phyloP scores from a whole-genome alignment of 805 yeast genomes.

The Ogataea henricii region DNA sequence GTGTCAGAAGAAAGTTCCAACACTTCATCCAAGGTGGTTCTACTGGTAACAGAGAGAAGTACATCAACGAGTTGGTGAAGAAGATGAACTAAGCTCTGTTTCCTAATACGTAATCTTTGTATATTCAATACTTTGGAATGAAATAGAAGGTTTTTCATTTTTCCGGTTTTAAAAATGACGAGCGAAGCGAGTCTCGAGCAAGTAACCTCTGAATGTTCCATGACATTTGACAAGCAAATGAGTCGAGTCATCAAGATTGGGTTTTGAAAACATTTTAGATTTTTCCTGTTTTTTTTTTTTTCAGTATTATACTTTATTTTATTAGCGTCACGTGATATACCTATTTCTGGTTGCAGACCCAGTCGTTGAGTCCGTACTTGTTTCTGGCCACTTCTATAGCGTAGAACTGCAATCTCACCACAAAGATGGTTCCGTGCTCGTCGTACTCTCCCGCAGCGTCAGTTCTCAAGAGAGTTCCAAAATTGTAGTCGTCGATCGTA shows the following conservation, averaged over 20 bases:
- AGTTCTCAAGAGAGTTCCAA: conserved; percentile 90
- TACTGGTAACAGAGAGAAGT: conserved; percentile 97
- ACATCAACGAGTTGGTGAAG: conserved; percentile 91
- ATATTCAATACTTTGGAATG: conserved; percentile 10
- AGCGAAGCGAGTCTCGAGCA: background rate
- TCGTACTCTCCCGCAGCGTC: conserved; percentile 72
- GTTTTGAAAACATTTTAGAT: background rate
- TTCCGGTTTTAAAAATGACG: background rate
- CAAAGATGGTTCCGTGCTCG: conserved; percentile 84
- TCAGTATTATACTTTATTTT: background rate
- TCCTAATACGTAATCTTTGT: conserved; percentile 9
- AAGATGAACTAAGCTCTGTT: conserved; percentile 72
- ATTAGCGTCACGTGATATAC: conserved; percentile 1
- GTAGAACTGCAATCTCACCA: conserved; percentile 89
- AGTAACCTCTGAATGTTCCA: too few species aligned
- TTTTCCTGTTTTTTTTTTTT: too few species aligned
- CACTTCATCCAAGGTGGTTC: conserved; percentile 98
- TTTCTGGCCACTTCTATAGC: conserved; percentile 95
- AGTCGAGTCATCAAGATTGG: too few species aligned
- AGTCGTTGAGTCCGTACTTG: conserved; percentile 86
- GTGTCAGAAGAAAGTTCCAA: conserved; percentile 94
- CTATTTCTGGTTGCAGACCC: conserved; percentile 58
- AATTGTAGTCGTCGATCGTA: conserved; percentile 83
- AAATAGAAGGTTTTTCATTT: conserved; percentile 12
- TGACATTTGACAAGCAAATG: too few species aligned